Evolutionary conservation across 208 protist genomes (phyloP).

Genomic region (Leishmania aethiopica): DNA sequence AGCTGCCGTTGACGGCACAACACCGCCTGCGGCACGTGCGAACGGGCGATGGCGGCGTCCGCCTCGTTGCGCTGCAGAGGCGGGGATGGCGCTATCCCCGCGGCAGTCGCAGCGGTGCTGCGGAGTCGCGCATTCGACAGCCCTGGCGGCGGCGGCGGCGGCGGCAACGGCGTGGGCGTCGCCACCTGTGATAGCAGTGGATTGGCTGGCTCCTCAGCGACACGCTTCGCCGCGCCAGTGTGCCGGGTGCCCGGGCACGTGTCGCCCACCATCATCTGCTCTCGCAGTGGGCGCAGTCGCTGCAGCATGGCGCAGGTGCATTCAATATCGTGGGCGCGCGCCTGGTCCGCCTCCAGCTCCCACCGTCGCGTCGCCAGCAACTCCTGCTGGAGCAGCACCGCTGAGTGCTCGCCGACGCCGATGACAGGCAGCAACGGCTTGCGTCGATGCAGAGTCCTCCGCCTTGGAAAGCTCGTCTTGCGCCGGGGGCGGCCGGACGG

Average conservation of each 20-base stretch:
- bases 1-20: constrained; percentile 40
- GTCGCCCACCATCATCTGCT: constrained; percentile 37
- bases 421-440: constrained; percentile 43
- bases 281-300: constrained; percentile 35
- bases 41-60: constrained; percentile 7
- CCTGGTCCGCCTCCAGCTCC: constrained; percentile 45
- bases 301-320: constrained; percentile 50
- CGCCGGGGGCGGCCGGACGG: not conserved
- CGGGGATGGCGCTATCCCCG: not conserved
- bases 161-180: not conserved
- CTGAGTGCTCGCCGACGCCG: constrained; percentile 56
- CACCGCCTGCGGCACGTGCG: constrained; percentile 27
- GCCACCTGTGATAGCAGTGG: not conserved
- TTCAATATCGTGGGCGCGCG: constrained; percentile 37
- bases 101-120: not conserved
- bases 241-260: constrained; percentile 5
- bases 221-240: not conserved
- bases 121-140: not conserved
- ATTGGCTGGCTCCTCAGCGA: not conserved
- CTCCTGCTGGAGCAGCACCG: constrained; percentile 36
- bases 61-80: not conserved
- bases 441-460: not conserved
- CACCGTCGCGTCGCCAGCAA: constrained; percentile 33
- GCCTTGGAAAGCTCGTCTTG: not conserved
- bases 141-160: too few species aligned